Conservation (phyloP, 768 basidiomycete species). For the Lactarius pseudohatsudake region DNA sequence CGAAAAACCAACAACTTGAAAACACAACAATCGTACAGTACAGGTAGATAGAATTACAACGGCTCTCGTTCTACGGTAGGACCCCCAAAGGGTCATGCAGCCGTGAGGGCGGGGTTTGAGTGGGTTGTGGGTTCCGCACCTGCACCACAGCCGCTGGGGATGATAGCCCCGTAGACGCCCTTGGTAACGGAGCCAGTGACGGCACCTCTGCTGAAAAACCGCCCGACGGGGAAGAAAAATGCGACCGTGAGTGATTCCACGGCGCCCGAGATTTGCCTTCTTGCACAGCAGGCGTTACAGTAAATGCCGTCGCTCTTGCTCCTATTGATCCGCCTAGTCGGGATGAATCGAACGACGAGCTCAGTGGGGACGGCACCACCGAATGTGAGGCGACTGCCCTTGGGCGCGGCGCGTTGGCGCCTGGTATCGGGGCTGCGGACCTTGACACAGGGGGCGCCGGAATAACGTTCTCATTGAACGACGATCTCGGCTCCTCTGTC, state of each 20-base stretch:
- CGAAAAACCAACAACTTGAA: too few species aligned
- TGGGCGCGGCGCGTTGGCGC: constrained; percentile 26
- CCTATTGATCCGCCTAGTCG: constrained; percentile 19
- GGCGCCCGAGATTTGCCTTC: constrained; percentile 41
- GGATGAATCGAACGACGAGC: constrained; percentile 26
- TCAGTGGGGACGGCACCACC: constrained; percentile 22
- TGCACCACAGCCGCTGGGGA: constrained; percentile 19
- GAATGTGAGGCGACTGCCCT: constrained; percentile 21
- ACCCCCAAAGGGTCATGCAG: constrained; percentile 35
- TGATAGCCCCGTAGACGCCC: constrained; percentile 38
- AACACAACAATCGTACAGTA: not conserved
- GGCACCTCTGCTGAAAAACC: constrained; percentile 38
- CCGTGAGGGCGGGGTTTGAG: constrained; percentile 29
- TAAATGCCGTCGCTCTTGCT: constrained; percentile 26
- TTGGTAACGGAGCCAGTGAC: constrained; percentile 53
- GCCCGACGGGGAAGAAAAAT: constrained; percentile 38
- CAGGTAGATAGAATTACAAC: constrained; percentile 6
- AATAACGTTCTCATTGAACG: constrained; percentile 14
- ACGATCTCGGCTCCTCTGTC: constrained; percentile 13
- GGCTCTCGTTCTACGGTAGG: constrained; percentile 28
- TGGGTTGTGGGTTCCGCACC: constrained; percentile 24
- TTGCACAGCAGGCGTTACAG: constrained; percentile 24
- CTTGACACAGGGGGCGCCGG: constrained; percentile 29
- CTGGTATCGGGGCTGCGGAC: constrained; percentile 20
- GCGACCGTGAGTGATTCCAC: constrained; percentile 58